Evolutionary conservation across 1,139 yeast genomes (phyloP).

Genomic region (Saccharomycopsis hybrid): DNA sequence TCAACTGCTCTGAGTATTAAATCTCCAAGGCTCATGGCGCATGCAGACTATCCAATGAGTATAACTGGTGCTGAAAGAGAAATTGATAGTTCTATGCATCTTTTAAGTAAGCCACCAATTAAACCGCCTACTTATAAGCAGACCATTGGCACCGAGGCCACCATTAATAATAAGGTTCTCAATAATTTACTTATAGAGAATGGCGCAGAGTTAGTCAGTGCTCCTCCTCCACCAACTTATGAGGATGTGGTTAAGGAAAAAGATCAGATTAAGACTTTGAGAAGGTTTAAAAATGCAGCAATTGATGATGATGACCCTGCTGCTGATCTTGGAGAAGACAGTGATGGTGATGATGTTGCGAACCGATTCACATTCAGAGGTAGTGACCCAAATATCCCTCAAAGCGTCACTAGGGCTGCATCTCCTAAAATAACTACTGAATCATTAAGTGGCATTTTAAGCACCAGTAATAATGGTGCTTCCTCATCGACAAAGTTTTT

Average conservation of each 20-base stretch:
- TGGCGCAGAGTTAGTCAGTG: conserved; percentile 23
- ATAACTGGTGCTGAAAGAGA: background rate
- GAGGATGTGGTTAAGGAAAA: conserved; percentile 27
- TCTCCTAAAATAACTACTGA: conserved; percentile 23
- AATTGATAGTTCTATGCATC: conserved; percentile 7
- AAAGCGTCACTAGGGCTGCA: conserved; percentile 29
- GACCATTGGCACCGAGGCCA: background rate
- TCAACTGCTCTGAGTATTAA: background rate
- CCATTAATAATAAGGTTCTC: background rate
- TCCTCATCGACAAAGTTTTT: background rate
- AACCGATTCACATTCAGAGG: conserved; percentile 31
- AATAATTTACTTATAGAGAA: background rate
- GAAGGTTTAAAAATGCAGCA: background rate
- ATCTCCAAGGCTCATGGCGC: conserved; percentile 3
- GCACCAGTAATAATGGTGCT: background rate
- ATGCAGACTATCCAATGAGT: conserved; percentile 2
- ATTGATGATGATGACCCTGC: conserved; percentile 9
- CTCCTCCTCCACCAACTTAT: conserved; percentile 38
- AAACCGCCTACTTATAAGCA: conserved; percentile 33
- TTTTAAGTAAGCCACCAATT: conserved; percentile 22
- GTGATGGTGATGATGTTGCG: conserved; percentile 30
- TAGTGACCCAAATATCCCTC: conserved; percentile 31
- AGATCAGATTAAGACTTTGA: conserved; percentile 19
- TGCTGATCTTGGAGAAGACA: conserved; percentile 13
- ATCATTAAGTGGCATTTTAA: background rate